A percentile compares a stretch with the other conserved stretches of the same genome.
phyloP scores from a whole-genome alignment of 176 grass and related monocot species.

The Pontederia paniculata region DNA sequence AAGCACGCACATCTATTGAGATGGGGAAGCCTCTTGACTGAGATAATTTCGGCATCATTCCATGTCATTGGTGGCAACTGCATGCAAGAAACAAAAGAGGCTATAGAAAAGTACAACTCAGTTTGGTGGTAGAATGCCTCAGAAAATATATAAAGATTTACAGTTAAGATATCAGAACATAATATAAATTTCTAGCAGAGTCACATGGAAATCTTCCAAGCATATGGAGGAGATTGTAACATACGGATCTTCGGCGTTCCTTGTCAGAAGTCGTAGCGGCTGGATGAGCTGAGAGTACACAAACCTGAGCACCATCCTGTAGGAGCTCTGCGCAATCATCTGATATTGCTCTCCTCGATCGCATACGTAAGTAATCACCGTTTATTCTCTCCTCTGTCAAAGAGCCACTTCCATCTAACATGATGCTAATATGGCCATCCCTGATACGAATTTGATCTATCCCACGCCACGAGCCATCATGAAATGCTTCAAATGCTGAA shows the following conservation, averaged over 20 bases:
- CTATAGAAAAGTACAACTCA: neutral
- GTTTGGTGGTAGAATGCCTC: neutral
- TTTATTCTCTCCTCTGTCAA: constrained; percentile 27
- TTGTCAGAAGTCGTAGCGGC: constrained; percentile 20
- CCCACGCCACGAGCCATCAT: constrained; percentile 70
- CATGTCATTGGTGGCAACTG: constrained; percentile 26
- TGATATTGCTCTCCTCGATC: constrained; percentile 47
- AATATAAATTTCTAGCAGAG: neutral
- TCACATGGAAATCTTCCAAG: neutral
- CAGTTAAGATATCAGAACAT: neutral
- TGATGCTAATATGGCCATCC: constrained; percentile 36
- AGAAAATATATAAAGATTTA: neutral
- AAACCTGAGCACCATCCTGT: constrained; percentile 46
- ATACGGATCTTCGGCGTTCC: constrained; percentile 34
- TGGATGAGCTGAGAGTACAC: constrained; percentile 31
- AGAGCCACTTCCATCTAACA: constrained; percentile 22
- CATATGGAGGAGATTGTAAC: constrained; percentile 9
- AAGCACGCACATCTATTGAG: constrained; percentile 40
- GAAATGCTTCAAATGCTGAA: constrained; percentile 73
- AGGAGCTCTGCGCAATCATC: constrained; percentile 57
- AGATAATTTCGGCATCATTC: constrained; percentile 65
- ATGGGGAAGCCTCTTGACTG: constrained; percentile 37
- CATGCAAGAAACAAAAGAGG: neutral
- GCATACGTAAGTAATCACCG: constrained; percentile 43
- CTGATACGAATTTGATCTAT: constrained; percentile 51